Base-by-base conservation (phyloP, 2,329 filamentous ascomycete species). In the Ceratocystis alfenasii region DNA sequence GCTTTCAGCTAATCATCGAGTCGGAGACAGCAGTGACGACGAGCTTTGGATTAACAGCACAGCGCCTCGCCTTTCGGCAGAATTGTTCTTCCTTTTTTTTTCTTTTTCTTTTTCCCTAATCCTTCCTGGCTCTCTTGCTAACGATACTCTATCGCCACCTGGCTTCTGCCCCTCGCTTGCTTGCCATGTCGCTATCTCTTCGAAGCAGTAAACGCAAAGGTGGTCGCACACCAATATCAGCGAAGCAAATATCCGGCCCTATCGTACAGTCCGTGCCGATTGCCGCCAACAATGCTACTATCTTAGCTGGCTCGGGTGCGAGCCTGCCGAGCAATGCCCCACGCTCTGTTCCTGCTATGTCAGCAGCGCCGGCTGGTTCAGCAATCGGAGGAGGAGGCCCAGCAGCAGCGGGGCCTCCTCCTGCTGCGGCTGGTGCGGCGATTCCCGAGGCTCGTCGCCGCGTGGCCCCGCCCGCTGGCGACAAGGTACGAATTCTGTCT, bases 111-210 rank as follows among this genome's bases (percentile, higher is more conserved):
- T 3, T 12, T 41, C 3, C 36, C 30, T 33, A 33, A 7, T 33
- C 5, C 30, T 12, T 41, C 10, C 36, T 41, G 10, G 36, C 36
- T 41, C 10, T 53, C 20, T 20, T 46, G 44, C 15, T n/a, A n/a
- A 15, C n/a, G 15, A 4, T 46, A 6, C 44, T 50, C 44, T 17
- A 57, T 41, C 46, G 28, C 36, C 41, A 36, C 41, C 15, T 55
- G 36, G 22, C 22, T 55, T 20, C 36, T 15, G 5, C 33, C 28
- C 65, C 28, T n/a, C 20, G 44, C 33, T 10, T 57, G 44, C 33
- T 10, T 57, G 12, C 66, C 70, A 87, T 87, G 83, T 84, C 83
- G 15, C 83, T 86, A 70, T 87, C 85, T 67, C 79, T 87, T 66
- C 79, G 85, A 48, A 85, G 79, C 73, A 82, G 82, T 33, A 73